A percentile compares a stretch with the other conserved stretches of the same genome.
Conservation (phyloP, 2,329 filamentous ascomycete genomes). For the Aspergillus sp. region DNA sequence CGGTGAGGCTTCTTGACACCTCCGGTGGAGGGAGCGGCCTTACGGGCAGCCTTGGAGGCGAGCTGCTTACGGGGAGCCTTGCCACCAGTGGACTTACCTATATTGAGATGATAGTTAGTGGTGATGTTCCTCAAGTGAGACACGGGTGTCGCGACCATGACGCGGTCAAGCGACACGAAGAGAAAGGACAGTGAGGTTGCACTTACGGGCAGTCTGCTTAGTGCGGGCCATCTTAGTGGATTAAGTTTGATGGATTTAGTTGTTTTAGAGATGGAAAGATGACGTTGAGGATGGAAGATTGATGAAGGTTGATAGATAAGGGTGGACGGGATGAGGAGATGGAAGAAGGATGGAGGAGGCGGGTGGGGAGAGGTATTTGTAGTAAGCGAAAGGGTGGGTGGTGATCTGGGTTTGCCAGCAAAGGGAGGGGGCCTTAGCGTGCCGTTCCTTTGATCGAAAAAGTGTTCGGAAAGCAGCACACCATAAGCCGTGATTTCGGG, state of each 20-base stretch:
- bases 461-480: slow-evolving; percentile 36
- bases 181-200: slow-evolving; percentile 25
- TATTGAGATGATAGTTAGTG: slow-evolving; percentile 32
- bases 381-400: slow-evolving; percentile 35
- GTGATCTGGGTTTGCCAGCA: slow-evolving; percentile 39
- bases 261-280: slow-evolving; percentile 32
- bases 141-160: slow-evolving; percentile 25
- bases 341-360: slow-evolving; percentile 39
- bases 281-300: slow-evolving; percentile 31
- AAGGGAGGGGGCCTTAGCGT: slow-evolving; percentile 31
- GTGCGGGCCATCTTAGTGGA: slow-evolving; percentile 51
- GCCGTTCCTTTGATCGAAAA: slow-evolving; percentile 33
- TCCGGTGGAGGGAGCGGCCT: slow-evolving; percentile 94
- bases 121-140: slow-evolving; percentile 23
- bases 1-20: slow-evolving; percentile 96
- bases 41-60: slow-evolving; percentile 98
- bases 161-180: slow-evolving; percentile 18
- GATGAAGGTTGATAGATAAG: slow-evolving; percentile 25
- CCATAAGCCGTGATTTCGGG: slow-evolving; percentile 36
- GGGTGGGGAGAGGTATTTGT: slow-evolving; percentile 48
- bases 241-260: slow-evolving; percentile 33
- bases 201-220: slow-evolving; percentile 57
- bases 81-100: slow-evolving; percentile 74
- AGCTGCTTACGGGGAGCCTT: slow-evolving; percentile 89
- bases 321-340: slow-evolving; percentile 32